phyloP scores from a whole-genome alignment of 2,329 filamentous ascomycete genomes.

The Xylariales sp. region DNA sequence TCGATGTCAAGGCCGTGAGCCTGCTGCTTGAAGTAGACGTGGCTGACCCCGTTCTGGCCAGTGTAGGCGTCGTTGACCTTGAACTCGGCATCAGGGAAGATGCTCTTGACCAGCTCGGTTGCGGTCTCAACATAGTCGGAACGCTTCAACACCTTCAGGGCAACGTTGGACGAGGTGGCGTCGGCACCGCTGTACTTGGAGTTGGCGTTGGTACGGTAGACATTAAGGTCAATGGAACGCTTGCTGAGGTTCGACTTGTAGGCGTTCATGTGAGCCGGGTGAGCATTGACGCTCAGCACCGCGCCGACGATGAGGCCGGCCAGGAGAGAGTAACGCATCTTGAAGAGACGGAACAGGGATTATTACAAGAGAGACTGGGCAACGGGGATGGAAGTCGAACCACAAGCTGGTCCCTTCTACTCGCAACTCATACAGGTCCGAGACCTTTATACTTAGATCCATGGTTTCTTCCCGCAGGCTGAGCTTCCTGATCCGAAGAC shows the following conservation, averaged over 20 bases:
- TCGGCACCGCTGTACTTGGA: conserved; percentile 27
- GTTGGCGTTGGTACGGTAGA: conserved; percentile 25
- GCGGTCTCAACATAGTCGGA: conserved; percentile 39
- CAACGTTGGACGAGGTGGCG: conserved; percentile 17
- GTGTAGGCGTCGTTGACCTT: conserved; percentile 50
- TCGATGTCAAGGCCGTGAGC: conserved; percentile 54
- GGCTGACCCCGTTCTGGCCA: conserved; percentile 49
- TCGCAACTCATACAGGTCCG: not conserved
- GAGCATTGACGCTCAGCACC: conserved; percentile 23
- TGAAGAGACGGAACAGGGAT: conserved; percentile 17
- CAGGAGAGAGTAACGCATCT: conserved; percentile 25
- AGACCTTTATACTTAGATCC: conserved; percentile 9
- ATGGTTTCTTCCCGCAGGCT: conserved; percentile 11
- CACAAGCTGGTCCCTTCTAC: conserved; percentile 5
- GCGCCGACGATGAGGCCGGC: conserved; percentile 28
- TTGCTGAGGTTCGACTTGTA: conserved; percentile 23
- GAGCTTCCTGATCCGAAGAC: conserved; percentile 27
- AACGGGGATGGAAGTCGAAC: conserved; percentile 9
- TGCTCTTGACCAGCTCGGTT: conserved; percentile 36
- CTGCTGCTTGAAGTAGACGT: conserved; percentile 58
- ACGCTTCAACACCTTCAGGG: conserved; percentile 23
- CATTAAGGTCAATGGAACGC: conserved; percentile 28
- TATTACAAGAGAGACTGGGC: conserved; percentile 11
- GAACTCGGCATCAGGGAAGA: conserved; percentile 36
- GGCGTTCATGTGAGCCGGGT: conserved; percentile 17